Percentiles rank a stretch among this genome's conserved stretches.
phyloP scores from a whole-genome alignment of 441 rosid species.

The Corymbia citriodora region DNA sequence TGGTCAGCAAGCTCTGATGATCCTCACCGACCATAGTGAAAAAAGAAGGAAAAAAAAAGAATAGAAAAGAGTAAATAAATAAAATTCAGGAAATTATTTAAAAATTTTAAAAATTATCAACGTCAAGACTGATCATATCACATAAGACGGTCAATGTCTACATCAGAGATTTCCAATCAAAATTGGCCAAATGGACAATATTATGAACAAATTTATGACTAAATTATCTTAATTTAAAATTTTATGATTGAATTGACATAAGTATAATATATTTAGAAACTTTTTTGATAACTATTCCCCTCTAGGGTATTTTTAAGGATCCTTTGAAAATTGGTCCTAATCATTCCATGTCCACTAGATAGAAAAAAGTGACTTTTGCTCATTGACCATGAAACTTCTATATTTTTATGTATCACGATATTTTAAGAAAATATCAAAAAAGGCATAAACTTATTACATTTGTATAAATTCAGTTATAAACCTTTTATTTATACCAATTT shows the following conservation, averaged over 20 bases:
- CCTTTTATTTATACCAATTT: too few relatives aligned
- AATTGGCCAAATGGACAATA: not conserved
- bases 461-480: too few relatives aligned
- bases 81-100: too few relatives aligned
- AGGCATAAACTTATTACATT: too few relatives aligned
- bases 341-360: not conserved
- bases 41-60: not conserved
- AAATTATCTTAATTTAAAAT: not conserved
- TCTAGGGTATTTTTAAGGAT: not conserved
- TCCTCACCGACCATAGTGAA: not conserved
- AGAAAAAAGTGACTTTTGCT: not conserved
- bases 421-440: too few relatives aligned
- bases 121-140: too few relatives aligned
- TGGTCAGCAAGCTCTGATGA: not conserved
- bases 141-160: too few relatives aligned
- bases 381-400: too few relatives aligned
- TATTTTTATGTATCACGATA: too few relatives aligned
- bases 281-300: not conserved
- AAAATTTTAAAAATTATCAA: too few relatives aligned
- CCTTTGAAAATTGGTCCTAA: not conserved
- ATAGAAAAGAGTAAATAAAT: not conserved
- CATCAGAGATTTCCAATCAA: rapidly evolving
- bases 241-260: too few relatives aligned
- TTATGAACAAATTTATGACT: too few relatives aligned
- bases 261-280: rapidly evolving